Conservation (phyloP, 2,329 filamentous ascomycete genomes). For the Paecilomyces formosus region DNA sequence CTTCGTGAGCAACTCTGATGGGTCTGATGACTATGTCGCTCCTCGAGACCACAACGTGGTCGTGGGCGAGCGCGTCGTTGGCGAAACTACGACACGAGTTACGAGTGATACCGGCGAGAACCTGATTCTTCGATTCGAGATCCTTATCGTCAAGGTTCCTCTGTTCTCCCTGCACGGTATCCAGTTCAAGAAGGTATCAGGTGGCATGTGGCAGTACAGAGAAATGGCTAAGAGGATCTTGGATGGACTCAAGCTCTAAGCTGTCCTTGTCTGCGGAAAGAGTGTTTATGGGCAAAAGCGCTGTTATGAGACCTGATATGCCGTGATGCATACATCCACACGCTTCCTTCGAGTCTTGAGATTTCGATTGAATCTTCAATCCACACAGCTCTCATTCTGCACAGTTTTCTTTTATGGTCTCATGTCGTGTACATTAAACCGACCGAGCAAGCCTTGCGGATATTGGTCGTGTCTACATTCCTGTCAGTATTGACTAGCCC, state of each 20-base stretch:
- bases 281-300: constrained; percentile 1
- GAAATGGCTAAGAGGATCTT: constrained; percentile 96
- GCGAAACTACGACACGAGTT: constrained; percentile 86
- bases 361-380: neutral
- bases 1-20: constrained; percentile 77
- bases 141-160: constrained; percentile 95
- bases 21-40: constrained; percentile 66
- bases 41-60: constrained; percentile 36
- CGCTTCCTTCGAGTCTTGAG: neutral
- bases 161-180: constrained; percentile 88
- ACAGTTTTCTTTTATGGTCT: constrained; percentile 4
- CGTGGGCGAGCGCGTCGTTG: constrained; percentile 55
- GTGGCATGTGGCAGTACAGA: constrained; percentile 98
- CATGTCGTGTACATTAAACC: constrained; percentile 8
- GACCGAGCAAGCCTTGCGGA: neutral
- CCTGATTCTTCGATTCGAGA: constrained; percentile 84
- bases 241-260: constrained; percentile 70
- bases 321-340: constrained; percentile 1
- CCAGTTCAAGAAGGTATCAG: constrained; percentile 93
- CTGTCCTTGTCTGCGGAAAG: neutral
- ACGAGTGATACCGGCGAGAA: constrained; percentile 81
- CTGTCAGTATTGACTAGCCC: neutral
- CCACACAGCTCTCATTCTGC: neutral
- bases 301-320: constrained; percentile 7
- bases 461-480: neutral